Evolutionary conservation across 2,329 filamentous ascomycete species (phyloP).

Genomic region (Fusarium oxysporum): DNA sequence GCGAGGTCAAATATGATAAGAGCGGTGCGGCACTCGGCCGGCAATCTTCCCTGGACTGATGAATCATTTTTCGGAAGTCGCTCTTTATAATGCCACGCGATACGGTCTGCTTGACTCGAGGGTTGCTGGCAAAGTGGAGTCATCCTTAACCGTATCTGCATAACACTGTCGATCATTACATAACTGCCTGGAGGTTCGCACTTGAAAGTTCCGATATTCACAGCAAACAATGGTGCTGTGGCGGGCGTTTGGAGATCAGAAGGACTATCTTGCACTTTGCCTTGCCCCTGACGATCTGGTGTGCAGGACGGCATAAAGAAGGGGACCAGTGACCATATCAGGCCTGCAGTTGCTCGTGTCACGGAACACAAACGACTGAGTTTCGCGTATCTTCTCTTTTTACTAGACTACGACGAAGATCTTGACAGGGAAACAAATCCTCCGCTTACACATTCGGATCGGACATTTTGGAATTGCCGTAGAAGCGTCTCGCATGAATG

Average conservation of each 20-base stretch:
- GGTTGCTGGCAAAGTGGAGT: constrained; percentile 2
- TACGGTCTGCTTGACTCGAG: constrained; percentile 1
- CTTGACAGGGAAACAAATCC: neutral
- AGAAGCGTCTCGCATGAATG: neutral
- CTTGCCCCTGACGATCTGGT: neutral
- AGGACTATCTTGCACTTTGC: fast-evolving
- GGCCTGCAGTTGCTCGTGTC: neutral
- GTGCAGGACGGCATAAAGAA: neutral
- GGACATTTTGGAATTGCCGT: constrained; percentile 5
- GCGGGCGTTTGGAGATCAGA: neutral
- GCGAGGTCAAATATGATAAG: neutral
- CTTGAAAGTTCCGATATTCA: neutral
- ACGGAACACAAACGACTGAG: neutral
- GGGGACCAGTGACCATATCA: neutral
- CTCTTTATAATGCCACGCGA: neutral
- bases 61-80: constrained; percentile 11
- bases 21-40: constrained; percentile 25
- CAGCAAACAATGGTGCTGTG: no score
- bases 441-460: constrained; percentile 1
- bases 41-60: neutral
- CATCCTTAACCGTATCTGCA: neutral
- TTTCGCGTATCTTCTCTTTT: neutral
- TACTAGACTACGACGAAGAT: neutral
- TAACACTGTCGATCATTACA: constrained; percentile 13
- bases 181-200: neutral